Base-by-base conservation (phyloP, 306 rosid species). In the Cicer pinnatifidum region DNA sequence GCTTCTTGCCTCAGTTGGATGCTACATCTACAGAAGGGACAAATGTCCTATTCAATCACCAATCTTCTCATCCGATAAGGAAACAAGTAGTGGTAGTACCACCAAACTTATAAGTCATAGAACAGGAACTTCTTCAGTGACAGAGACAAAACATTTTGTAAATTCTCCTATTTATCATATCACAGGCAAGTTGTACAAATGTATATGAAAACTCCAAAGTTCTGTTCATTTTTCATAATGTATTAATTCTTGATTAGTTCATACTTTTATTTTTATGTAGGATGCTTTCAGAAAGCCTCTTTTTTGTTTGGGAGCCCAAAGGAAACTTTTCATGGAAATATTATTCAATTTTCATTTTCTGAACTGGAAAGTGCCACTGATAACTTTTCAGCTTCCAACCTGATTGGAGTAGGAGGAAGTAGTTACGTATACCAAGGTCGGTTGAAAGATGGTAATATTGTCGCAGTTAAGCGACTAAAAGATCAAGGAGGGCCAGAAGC, bases 401-500 rank as follows among this genome's bases (percentile, higher is more conserved):
- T 95, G 63, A 85, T 87, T 59, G 99, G 99, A 78, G 78, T 84
- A 76, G 99, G 99, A 1, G 99, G 97, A 76, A 91, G 99, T 82
- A 95, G 99, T 79, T 87, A 83, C 73, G 99, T 95, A 51, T 90
- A 88, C 88, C 92, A 82, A 45, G 99, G 97, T 80, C 76, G 63
- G 77, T 80, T 95, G 43, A 91, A 81, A 81, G 89, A 90, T 53
- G 90, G 96, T 2, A 85, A 82, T 54, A 53, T 76, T 28, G 96
- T 91, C 80, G 99, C 99, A 7, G 86, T 95, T 65, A 95, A 95
- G 85, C 90, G 96, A 20, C 80, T 91, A 67, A 89, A 87, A 80
- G 73, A 89, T 83, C 93, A 81, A 20, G 87, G 84, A 56, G 97
- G 93, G 50, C 83, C 88, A 6, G 99, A 88, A 44, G 86, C 87